Evolutionary conservation across 345 rosid species (phyloP), one percentile per base, ranked within the genome.

Genomic region (Pugionium dolabratum): DNA sequence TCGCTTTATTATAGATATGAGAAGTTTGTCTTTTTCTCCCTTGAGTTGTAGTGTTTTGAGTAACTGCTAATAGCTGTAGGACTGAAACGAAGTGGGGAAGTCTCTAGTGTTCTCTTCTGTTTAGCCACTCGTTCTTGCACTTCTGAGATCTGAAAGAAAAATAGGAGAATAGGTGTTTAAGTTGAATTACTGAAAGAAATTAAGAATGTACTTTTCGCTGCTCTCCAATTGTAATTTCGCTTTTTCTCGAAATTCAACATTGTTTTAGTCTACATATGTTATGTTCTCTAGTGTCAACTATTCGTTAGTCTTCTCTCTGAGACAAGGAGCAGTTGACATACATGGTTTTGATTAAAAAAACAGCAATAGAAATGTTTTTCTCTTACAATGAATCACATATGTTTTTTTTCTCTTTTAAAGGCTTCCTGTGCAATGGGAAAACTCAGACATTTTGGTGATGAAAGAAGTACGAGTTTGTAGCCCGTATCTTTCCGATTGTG

Each of bases 391-490:
- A 34, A 34, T 34, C 4, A 34, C 36, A 18, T 18, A 18, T 18
- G 18, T 18, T 4, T 7, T 27, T 51, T n/a, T 53, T 4, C 27
- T 54, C 27, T 39, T 40, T 70, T 4, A 34, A 43, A 94, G 99
- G 85, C 96, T 88, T 74, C 97, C 99, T 43, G 99, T 94, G 64
- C 86, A 86, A 54, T 90, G 99, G 99, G 99, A 94, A 64, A 88
- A 90, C 80, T 83, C 95, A 31, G 84, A 62, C 75, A 90, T 94
- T 27, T 83, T 94, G 74, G 97, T 94, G 66, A 82, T 88, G 96
- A 79, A 88, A 66, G 96, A 90, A 79, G 99, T 94, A 46, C 87
- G 95, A 36, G 99, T 94, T 61, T 74, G 75, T 76, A 88, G 91
- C 75, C 99, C 99, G 0, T 94, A 94, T 80, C 80, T 83, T 37